phyloP scores from a whole-genome alignment of 2,329 filamentous ascomycete genomes.

The Cercospora citrullina region DNA sequence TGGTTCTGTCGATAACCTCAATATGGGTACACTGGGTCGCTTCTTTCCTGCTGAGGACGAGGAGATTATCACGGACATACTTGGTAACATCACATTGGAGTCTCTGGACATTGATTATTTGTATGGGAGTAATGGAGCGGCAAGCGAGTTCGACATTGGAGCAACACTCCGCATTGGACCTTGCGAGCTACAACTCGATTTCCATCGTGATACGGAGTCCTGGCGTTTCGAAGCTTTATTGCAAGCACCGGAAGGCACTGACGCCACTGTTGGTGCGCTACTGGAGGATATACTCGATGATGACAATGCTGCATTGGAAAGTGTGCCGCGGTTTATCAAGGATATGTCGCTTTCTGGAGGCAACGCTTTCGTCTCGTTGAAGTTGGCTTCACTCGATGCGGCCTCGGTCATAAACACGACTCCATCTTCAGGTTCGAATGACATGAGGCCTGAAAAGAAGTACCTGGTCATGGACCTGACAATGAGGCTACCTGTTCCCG shows the following conservation, averaged over 20 bases:
- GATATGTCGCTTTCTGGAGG: neutral
- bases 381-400: neutral
- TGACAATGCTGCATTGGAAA: neutral
- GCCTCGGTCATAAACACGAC: neutral
- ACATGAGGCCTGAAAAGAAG: neutral
- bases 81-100: neutral
- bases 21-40: neutral
- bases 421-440: neutral
- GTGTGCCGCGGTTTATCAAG: neutral
- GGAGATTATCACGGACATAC: neutral
- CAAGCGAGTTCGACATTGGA: neutral
- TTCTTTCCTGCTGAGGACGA: constrained; percentile 10
- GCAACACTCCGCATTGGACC: constrained; percentile 5
- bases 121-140: neutral
- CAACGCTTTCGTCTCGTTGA: neutral
- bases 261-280: neutral
- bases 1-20: neutral
- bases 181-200: neutral
- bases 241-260: neutral
- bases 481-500: constrained; percentile 7
- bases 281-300: neutral
- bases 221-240: neutral
- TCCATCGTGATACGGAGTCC: neutral
- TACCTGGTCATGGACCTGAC: constrained; percentile 6
- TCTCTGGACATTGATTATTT: constrained; percentile 4